Base-by-base conservation (phyloP, 164 flowering plant genomes). In the Macadamia tetraphylla region DNA sequence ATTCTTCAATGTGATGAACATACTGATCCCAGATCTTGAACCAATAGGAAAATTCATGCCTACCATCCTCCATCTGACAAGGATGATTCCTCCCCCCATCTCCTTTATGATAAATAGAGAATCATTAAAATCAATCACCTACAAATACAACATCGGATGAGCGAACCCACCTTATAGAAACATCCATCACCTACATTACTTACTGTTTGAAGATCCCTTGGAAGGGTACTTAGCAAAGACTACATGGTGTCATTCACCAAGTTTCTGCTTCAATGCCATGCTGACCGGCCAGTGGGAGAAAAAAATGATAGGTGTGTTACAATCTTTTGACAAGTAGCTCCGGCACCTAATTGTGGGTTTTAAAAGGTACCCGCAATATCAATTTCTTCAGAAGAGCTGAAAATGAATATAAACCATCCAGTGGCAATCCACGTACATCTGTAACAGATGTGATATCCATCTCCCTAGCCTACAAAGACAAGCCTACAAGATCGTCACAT, bases 401-500 rank as follows among this genome's bases (percentile, higher is more conserved):
- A 40, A 30, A 23, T 23, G 55, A 17, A 3, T 31, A 35, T n/a
- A 48, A 11, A 51, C 44, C 75, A 56, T 65, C 63, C 73, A 44
- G 35, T 42, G 52, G 73, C 66, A 35, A 5, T 5, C 71, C 52
- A 65, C 49, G 43, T 23, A 63, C 58, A 58, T 35, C 40, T 35
- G 40, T 35, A 75, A 65, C 60, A 74, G 59, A 17, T 7, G 51
- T 62, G 35, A 32, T 63, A 68, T 62, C 69, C 69, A 68, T 61
- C 53, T 51, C 57, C 56, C 66, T 49, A 62, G 58, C 14, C 23
- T n/a, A 67, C 60, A 46, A 66, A 35, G 29, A 17, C 51, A 70
- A 32, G 63, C 48, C 76, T 80, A 87, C 79, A 92, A 73, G 74
- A 88, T 92, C 8, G 84, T 63, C 42, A 91, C 93, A 65, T 73